Evolutionary conservation across 768 basidiomycete species (phyloP).

Genomic region (Mycena floridula): DNA sequence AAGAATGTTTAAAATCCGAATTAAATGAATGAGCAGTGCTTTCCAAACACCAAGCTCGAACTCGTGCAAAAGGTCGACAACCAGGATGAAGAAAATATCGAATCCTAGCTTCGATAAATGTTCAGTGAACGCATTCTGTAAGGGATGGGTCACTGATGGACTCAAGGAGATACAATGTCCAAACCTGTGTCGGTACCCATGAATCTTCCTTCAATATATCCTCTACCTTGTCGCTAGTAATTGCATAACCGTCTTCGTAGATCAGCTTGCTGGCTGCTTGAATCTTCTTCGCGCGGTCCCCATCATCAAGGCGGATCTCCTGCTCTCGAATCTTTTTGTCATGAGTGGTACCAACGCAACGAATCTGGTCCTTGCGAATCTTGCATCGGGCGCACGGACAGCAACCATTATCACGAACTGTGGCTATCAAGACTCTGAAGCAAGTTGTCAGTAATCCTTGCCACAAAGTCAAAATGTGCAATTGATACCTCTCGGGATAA

Average conservation of each 20-base stretch:
- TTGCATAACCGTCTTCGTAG: neutral
- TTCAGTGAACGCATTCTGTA: slow-evolving; percentile 19
- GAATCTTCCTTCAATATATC: slow-evolving; percentile 1
- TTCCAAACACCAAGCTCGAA: slow-evolving; percentile 23
- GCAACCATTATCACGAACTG: slow-evolving; percentile 14
- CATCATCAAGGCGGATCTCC: too few relatives aligned
- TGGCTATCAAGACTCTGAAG: slow-evolving; percentile 9
- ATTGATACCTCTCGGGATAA: slow-evolving; percentile 22
- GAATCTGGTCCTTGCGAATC: slow-evolving; percentile 14
- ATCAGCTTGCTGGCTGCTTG: neutral
- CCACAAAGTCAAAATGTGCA: too few relatives aligned
- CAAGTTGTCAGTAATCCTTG: too few relatives aligned
- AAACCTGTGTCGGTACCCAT: slow-evolving; percentile 3
- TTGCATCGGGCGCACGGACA: slow-evolving; percentile 27
- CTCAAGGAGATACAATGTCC: neutral
- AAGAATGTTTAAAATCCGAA: slow-evolving; percentile 15
- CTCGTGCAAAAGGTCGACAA: slow-evolving; percentile 20
- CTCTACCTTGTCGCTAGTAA: slow-evolving; percentile 2
- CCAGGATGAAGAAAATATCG: slow-evolving; percentile 20
- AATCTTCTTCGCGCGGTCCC: too few relatives aligned
- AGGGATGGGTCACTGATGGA: neutral
- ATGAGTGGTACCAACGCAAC: slow-evolving; percentile 12
- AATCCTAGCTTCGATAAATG: slow-evolving; percentile 10
- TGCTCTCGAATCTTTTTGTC: neutral
- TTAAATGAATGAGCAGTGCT: slow-evolving; percentile 17